A percentile compares a stretch with the other conserved stretches of the same genome.
Conservation (phyloP, 805 yeast genomes). For the Candida michaelii region DNA sequence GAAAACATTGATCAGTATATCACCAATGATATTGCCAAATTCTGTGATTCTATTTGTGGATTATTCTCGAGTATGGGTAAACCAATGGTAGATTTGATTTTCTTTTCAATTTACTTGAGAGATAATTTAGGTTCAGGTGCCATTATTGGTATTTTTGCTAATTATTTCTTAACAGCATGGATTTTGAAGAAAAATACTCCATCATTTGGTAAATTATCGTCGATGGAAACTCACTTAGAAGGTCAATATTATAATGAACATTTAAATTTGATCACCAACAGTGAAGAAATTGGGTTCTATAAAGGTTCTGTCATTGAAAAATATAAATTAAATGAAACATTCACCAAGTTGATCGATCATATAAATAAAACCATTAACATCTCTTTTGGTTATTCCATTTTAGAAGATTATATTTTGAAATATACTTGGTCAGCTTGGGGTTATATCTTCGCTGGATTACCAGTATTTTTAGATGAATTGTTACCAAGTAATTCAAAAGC, state of each 20-base stretch:
- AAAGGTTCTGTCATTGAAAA: constrained; percentile 85
- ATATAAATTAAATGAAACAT: constrained; percentile 58
- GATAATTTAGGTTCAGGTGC: constrained; percentile 89
- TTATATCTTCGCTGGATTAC: constrained; percentile 86
- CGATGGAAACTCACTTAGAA: constrained; percentile 73
- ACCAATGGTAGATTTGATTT: constrained; percentile 81
- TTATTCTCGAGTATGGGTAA: constrained; percentile 88
- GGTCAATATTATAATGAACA: constrained; percentile 89
- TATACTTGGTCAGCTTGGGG: constrained; percentile 96
- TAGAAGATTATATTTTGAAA: constrained; percentile 85
- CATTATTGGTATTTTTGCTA: constrained; percentile 73
- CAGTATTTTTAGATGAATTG: constrained; percentile 65
- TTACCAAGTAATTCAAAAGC: constrained; percentile 6
- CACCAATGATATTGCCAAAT: constrained; percentile 79
- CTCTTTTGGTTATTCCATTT: constrained; percentile 65
- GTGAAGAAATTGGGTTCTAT: constrained; percentile 92
- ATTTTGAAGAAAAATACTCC: constrained; percentile 75
- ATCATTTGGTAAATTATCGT: constrained; percentile 75
- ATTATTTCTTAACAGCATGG: constrained; percentile 78
- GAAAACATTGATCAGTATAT: constrained; percentile 83
- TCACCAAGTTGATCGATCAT: constrained; percentile 54
- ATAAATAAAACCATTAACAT: constrained; percentile 53
- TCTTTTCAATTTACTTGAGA: constrained; percentile 79
- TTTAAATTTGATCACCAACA: constrained; percentile 78
- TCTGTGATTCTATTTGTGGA: constrained; percentile 77